Percentiles rank a stretch among this genome's conserved stretches.
phyloP scores from a whole-genome alignment of 176 grass and related monocot species.

The Urochloa ruziziensis region DNA sequence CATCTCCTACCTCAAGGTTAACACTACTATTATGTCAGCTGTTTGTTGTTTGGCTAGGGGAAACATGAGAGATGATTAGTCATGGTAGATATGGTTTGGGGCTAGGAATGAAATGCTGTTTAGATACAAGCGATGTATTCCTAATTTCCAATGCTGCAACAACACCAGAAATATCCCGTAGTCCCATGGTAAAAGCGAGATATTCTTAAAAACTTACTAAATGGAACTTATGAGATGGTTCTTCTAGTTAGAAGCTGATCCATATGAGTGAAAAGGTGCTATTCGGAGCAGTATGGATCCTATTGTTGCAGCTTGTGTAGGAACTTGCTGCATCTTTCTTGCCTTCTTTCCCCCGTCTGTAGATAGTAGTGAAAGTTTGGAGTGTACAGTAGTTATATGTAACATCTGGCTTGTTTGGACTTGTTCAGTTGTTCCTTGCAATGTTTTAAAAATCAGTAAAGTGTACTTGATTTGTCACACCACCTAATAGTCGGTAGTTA shows the following conservation, averaged over 20 bases:
- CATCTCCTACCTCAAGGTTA: slow-evolving; percentile 91
- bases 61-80: neutral
- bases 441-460: neutral
- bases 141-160: neutral
- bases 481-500: too few relatives aligned
- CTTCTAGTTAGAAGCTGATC: neutral
- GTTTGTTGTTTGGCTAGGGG: neutral
- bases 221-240: neutral
- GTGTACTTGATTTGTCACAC: neutral
- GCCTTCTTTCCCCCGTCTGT: neutral
- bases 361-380: neutral
- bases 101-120: neutral
- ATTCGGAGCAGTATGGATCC: neutral
- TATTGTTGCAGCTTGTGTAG: neutral
- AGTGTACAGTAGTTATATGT: neutral
- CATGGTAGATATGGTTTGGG: neutral
- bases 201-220: too few relatives aligned
- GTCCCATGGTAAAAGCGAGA: neutral
- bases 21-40: neutral
- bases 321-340: neutral
- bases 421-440: neutral
- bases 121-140: neutral
- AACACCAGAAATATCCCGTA: neutral
- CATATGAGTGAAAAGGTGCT: neutral
- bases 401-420: neutral